phyloP scores from a whole-genome alignment of 192 early-diverging fungal genomes.

The Martensiomyces pterosporus region DNA sequence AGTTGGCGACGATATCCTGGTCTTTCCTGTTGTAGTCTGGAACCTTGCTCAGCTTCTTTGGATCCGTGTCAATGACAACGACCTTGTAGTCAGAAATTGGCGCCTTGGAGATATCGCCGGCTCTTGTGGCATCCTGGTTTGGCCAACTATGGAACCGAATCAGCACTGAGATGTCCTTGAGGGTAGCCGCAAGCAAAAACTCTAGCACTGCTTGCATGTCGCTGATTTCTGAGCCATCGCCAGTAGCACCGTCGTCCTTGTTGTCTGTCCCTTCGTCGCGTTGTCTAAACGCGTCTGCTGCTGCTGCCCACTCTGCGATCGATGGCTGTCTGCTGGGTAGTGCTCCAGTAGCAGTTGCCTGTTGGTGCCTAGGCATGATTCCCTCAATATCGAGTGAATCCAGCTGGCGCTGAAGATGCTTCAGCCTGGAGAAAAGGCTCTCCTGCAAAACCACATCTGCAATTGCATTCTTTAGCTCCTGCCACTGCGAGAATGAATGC shows the following conservation, averaged over 20 bases:
- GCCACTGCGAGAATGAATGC: slow-evolving; percentile 14
- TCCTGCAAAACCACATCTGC: slow-evolving; percentile 44
- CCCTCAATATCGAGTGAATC: slow-evolving; percentile 61
- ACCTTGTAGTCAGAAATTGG: slow-evolving; percentile 30
- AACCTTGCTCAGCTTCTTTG: slow-evolving; percentile 60
- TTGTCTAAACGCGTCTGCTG: slow-evolving; percentile 12
- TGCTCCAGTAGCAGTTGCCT: slow-evolving; percentile 19
- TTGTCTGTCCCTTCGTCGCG: neutral
- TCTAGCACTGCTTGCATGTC: slow-evolving; percentile 56
- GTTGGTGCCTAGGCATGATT: slow-evolving; percentile 23
- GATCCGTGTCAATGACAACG: slow-evolving; percentile 67
- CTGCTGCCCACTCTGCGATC: slow-evolving; percentile 31
- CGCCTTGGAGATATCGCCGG: neutral
- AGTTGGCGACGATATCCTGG: slow-evolving; percentile 53
- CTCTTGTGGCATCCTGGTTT: neutral
- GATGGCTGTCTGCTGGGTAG: slow-evolving; percentile 13
- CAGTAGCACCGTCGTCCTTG: too few relatives aligned
- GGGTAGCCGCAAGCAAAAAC: slow-evolving; percentile 65
- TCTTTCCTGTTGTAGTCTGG: slow-evolving; percentile 53
- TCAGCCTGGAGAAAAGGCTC: slow-evolving; percentile 46
- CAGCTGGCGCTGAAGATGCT: slow-evolving; percentile 48
- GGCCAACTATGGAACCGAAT: slow-evolving; percentile 35
- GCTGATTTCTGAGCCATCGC: neutral
- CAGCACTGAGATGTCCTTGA: slow-evolving; percentile 77
- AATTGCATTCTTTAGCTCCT: slow-evolving; percentile 26